Percentiles rank a stretch among this genome's conserved stretches.
Conservation (phyloP, 177 flowering plant genomes). For the Vitis hybrid region DNA sequence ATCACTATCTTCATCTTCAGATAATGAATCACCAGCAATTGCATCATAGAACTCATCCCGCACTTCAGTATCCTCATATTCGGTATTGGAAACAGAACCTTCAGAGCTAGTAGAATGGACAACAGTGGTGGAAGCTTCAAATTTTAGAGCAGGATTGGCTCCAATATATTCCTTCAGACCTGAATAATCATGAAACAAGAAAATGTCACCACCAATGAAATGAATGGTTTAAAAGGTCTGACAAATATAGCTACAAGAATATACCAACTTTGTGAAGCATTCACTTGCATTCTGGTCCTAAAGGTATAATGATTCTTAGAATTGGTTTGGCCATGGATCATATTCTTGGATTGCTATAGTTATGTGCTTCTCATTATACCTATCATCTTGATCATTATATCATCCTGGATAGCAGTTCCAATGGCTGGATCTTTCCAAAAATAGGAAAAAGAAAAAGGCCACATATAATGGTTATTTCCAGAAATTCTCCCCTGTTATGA, state of each 20-base stretch:
- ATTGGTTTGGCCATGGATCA: too few species aligned
- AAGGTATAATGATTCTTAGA: too few species aligned
- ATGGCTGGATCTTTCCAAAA: too few species aligned
- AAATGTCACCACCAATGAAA: background rate
- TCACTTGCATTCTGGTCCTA: too few species aligned
- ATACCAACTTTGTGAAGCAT: too few species aligned
- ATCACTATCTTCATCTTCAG: slow-evolving; percentile 72
- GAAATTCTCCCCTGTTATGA: too few species aligned
- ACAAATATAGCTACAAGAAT: background rate
- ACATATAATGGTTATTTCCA: too few species aligned
- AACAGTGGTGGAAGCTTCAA: slow-evolving; percentile 45
- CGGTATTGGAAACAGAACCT: slow-evolving; percentile 39
- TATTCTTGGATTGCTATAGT: too few species aligned
- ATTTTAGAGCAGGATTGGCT: slow-evolving; percentile 70
- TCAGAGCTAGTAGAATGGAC: slow-evolving; percentile 46
- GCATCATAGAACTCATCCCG: slow-evolving; percentile 91
- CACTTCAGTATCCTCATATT: slow-evolving; percentile 47
- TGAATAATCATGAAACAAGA: slow-evolving; percentile 28
- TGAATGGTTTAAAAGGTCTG: background rate
- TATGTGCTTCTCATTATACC: too few species aligned
- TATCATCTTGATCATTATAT: too few species aligned
- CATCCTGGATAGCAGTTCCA: too few species aligned
- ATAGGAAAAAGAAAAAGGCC: too few species aligned
- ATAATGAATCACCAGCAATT: slow-evolving; percentile 58
- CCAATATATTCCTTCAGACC: slow-evolving; percentile 85